A percentile compares a stretch with the other conserved stretches of the same genome.
phyloP scores from a whole-genome alignment of 148 eudicot genomes.

The Fagopyrum tataricum region DNA sequence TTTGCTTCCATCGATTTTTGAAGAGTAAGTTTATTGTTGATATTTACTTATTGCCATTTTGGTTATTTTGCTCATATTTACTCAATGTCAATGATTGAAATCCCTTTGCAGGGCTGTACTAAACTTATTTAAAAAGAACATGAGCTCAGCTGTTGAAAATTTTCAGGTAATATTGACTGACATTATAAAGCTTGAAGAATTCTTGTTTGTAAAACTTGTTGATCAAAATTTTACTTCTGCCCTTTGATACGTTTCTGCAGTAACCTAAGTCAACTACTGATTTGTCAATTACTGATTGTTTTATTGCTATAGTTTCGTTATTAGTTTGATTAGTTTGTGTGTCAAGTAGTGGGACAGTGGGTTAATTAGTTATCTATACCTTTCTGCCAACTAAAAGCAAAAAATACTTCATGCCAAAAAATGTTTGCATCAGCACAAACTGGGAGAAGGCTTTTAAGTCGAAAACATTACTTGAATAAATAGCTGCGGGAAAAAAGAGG shows the following conservation, averaged over 20 bases:
- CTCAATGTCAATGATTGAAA: constrained; percentile 15
- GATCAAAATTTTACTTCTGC: background rate
- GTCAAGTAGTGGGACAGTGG: too few species aligned
- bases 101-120: constrained; percentile 75
- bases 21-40: constrained; percentile 50
- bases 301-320: too few species aligned
- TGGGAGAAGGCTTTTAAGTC: background rate
- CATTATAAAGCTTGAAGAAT: background rate
- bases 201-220: background rate
- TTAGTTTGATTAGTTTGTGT: too few species aligned
- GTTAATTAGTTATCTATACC: background rate
- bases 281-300: too few species aligned
- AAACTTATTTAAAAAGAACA: constrained; percentile 75
- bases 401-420: background rate
- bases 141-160: constrained; percentile 78
- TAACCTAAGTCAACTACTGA: too few species aligned
- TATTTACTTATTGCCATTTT: background rate
- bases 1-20: constrained; percentile 93
- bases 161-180: constrained; percentile 59
- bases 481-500: background rate
- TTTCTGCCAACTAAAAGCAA: background rate
- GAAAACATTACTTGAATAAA: background rate
- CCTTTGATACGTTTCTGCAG: background rate
- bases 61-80: background rate
- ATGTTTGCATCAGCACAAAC: background rate